These are phyloP conservation scores for Fusarium secorum DNA, from an alignment of 2,329 filamentous ascomycete species.

Conservation along the genomic window DNA sequence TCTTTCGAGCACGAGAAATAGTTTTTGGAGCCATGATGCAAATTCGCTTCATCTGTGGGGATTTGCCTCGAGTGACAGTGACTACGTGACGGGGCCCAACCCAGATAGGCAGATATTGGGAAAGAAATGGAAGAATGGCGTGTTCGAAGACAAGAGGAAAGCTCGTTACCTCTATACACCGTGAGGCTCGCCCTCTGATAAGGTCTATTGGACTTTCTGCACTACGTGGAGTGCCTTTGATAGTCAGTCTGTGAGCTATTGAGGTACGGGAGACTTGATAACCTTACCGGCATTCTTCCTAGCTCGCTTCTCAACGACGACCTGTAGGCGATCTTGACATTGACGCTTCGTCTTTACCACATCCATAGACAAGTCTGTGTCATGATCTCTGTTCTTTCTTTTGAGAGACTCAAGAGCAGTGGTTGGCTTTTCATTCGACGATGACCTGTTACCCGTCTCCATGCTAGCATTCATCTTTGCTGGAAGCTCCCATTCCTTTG, in stretches of 20 bases:
- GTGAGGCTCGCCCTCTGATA: constrained; percentile 40
- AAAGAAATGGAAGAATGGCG: constrained; percentile 53
- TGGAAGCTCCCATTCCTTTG: constrained; percentile 43
- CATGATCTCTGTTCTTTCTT: constrained; percentile 7
- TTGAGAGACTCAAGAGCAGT: constrained; percentile 25
- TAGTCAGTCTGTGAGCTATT: constrained; percentile 7
- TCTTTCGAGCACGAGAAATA: constrained; percentile 48
- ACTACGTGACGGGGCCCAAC: constrained; percentile 52
- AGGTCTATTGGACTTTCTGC: constrained; percentile 47
- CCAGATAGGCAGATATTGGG: constrained; percentile 53
- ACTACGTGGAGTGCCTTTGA: constrained; percentile 39
- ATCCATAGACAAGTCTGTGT: constrained; percentile 22
- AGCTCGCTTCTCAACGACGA: constrained; percentile 47
- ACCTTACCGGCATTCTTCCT: constrained; percentile 43
- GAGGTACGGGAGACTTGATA: neutral
- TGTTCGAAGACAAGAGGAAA: constrained; percentile 56
- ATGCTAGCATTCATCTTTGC: neutral
- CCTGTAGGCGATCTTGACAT: constrained; percentile 48
- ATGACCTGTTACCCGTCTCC: neutral
- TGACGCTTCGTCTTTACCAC: constrained; percentile 47
- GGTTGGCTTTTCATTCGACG: neutral
- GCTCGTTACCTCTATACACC: constrained; percentile 45
- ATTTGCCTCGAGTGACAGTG: constrained; percentile 49
- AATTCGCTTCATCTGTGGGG: constrained; percentile 48
- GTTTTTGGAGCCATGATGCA: constrained; percentile 51